Percentiles rank a stretch among this genome's conserved stretches.
Conservation (phyloP, 2,329 filamentous ascomycete species). For the Bipolaris gigantea region DNA sequence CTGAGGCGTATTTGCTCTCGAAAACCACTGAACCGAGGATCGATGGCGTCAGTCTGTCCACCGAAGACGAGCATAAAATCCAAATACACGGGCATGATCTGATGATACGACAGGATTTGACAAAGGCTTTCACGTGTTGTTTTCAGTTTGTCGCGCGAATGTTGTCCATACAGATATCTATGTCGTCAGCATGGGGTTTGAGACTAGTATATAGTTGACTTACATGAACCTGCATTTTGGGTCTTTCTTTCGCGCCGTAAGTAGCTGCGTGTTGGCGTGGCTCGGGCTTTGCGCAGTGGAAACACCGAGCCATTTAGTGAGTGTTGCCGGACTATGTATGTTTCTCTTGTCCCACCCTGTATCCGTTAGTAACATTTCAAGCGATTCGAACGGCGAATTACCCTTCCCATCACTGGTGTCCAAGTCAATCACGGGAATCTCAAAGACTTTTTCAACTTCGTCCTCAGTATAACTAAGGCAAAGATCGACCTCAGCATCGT, state of each 20-base stretch:
- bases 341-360: constrained; percentile 11
- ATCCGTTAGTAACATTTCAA: background rate
- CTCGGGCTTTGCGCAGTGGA: background rate
- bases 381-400: background rate
- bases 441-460: constrained; percentile 10
- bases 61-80: constrained; percentile 49
- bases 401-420: constrained; percentile 14
- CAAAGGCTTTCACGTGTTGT: constrained; percentile 19
- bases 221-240: constrained; percentile 33
- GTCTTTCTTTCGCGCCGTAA: constrained; percentile 14
- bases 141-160: constrained; percentile 21
- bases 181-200: background rate
- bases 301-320: constrained; percentile 15
- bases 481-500: constrained; percentile 12
- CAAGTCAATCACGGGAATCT: constrained; percentile 20
- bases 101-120: constrained; percentile 35
- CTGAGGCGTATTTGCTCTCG: constrained; percentile 35
- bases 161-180: constrained; percentile 24
- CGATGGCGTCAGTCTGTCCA: constrained; percentile 28
- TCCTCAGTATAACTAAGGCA: constrained; percentile 11
- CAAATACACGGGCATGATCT: constrained; percentile 48
- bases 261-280: background rate
- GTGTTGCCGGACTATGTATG: constrained; percentile 12
- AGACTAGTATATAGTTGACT: too few relatives aligned
- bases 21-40: constrained; percentile 46